Evolutionary conservation across 176 grass and related monocot genomes (phyloP).

Genomic region (Aegilops sharonensis): DNA sequence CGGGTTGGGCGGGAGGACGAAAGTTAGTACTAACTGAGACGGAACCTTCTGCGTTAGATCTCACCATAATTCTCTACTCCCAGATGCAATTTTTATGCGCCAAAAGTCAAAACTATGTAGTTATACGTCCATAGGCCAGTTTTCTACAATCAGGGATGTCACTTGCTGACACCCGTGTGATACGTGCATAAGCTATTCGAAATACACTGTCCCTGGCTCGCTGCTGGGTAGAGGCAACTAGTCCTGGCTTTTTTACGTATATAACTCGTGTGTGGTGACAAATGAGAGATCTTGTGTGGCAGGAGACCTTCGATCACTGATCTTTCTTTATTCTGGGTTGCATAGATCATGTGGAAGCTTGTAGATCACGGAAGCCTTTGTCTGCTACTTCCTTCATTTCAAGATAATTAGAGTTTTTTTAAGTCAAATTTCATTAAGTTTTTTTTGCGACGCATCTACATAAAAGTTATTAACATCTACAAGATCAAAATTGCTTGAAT

Average conservation of each 20-base stretch:
- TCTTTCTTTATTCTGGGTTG: background rate
- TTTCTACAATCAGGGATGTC: background rate
- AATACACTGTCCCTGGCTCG: background rate
- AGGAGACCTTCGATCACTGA: background rate
- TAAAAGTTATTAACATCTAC: no score
- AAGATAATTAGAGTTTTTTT: no score
- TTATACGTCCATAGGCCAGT: background rate
- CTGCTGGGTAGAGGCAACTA: background rate
- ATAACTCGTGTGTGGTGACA: background rate
- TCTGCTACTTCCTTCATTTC: background rate
- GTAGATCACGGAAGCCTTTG: background rate
- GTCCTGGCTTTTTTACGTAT: background rate
- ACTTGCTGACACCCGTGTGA: background rate
- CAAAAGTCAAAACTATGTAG: background rate
- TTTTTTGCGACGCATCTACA: no score
- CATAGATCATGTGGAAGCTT: background rate
- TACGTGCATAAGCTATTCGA: background rate
- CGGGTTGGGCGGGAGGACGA: no score
- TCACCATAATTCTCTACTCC: background rate
- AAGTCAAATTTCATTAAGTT: no score
- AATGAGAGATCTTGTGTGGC: background rate
- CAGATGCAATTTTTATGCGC: background rate
- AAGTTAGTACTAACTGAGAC: no score
- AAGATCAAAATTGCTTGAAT: no score
- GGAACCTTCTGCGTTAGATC: background rate